Base-by-base conservation (phyloP, 2,329 filamentous ascomycete genomes). In the Apiospora rasikravindrae region DNA sequence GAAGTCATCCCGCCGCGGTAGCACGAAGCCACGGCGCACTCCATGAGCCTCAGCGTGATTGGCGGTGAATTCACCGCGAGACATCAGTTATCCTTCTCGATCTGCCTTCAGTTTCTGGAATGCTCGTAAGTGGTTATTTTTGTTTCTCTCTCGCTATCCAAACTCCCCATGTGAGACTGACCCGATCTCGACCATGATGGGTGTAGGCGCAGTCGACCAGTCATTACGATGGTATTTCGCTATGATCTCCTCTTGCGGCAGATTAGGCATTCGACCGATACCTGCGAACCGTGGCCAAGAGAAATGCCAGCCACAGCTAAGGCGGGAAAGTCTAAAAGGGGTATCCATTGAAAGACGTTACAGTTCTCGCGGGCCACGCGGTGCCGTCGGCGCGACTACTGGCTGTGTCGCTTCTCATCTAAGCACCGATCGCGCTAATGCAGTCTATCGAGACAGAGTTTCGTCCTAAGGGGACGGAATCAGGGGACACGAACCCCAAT, bases 11-110 rank as follows among this genome's bases (percentile, higher is more conserved):
- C 4, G 33, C n/a, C 33, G 33, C 22, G 57, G 29, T 64, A 40
- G 57, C 19, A n/a, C 57, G n/a, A 64, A 64, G 57, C 57, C 57
- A 40, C 24, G 57, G 57, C 57, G 57, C 33, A 40, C n/a, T 64
- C 57, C 19, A n/a, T 22, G 33, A 6, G 8, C 10, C 40, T 37
- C 57, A 40, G 8, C 8, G 10, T 1, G 33, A n/a, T 51, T 40
- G 57, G 33, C 33, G 33, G 57, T n/a, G 33, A n/a, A 37, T 40
- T 40, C 22, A 40, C 33, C 19, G 19, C 57, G 33, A 40, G 22
- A n/a, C 8, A 19, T 40, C 16, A 37, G 8, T 37, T 37, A 19
- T 40, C 57, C 33, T 40, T 40, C 19, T 19, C 26, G 24, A 16
- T 19, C 4, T 14, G 19, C 19, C 3, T n/a, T 33, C 22, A 19